Conservation (phyloP, 495 filamentous ascomycete species). For the Penicillium psychrofluorescens region DNA sequence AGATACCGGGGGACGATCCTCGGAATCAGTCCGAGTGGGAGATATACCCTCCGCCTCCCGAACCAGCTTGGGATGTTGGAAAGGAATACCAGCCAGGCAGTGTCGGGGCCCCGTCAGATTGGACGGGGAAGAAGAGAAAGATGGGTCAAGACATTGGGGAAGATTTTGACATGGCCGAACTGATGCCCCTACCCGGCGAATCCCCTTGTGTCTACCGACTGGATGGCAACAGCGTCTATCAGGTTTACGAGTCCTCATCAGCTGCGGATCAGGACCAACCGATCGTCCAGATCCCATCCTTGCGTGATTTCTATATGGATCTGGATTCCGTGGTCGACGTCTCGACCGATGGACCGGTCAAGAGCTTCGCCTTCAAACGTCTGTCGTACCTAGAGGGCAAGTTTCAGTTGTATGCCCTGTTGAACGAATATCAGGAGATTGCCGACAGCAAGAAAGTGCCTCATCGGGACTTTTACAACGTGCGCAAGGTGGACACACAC, state of each 20-base stretch:
- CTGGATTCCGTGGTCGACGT: conserved; percentile 77
- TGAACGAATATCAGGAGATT: conserved; percentile 96
- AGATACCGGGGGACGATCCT: conserved; percentile 73
- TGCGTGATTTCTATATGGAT: conserved; percentile 92
- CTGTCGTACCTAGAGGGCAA: conserved; percentile 94
- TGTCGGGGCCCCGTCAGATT: conserved; percentile 13
- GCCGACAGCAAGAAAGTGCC: conserved; percentile 96
- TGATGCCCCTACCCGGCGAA: conserved; percentile 58
- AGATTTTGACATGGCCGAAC: conserved; percentile 77
- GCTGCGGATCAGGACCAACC: conserved; percentile 57
- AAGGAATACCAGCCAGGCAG: conserved; percentile 36
- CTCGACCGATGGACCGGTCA: conserved; percentile 90
- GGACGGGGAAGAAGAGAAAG: conserved; percentile 57
- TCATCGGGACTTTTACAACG: conserved; percentile 98
- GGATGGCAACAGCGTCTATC: conserved; percentile 81
- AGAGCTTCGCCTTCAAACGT: conserved; percentile 91
- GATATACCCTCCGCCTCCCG: conserved; percentile 85
- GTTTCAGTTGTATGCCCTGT: conserved; percentile 83
- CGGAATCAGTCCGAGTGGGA: conserved; percentile 77
- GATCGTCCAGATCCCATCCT: conserved; percentile 72
- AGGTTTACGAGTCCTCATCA: conserved; percentile 65
- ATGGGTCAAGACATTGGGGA: conserved; percentile 85
- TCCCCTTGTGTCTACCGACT: conserved; percentile 66
- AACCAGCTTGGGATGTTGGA: conserved; percentile 79
- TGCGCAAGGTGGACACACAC: conserved; percentile 97